phyloP scores from a whole-genome alignment of 306 rosid genomes.

The Gillenia trifoliata region DNA sequence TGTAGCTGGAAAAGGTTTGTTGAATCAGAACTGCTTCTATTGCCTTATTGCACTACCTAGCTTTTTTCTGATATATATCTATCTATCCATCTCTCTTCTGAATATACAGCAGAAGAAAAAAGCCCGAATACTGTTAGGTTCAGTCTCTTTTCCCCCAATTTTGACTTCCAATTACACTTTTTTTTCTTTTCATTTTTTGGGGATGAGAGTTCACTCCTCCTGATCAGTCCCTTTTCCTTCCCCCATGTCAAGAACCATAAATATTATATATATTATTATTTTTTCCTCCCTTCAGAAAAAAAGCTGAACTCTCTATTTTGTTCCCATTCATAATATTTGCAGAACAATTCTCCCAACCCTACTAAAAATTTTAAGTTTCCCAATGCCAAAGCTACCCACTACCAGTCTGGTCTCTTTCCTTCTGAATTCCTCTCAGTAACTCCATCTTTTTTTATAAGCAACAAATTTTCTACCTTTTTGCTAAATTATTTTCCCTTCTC shows the following conservation, averaged over 20 bases:
- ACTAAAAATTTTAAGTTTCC: conserved; percentile 23
- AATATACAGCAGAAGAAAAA: not conserved
- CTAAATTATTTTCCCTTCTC: not conserved
- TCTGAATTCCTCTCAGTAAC: conserved; percentile 14
- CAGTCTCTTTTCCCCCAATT: conserved; percentile 19
- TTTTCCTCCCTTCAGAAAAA: not conserved
- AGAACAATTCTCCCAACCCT: not conserved
- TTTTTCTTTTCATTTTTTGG: not conserved
- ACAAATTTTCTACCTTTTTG: not conserved
- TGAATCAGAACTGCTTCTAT: not conserved
- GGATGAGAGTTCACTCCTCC: conserved; percentile 18
- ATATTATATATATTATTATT: too few species aligned
- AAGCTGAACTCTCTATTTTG: not conserved
- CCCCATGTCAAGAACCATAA: not conserved
- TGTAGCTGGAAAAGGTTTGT: conserved; percentile 33
- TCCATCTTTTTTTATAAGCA: not conserved
- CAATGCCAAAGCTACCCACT: conserved; percentile 33
- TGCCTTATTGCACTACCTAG: not conserved
- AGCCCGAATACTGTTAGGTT: conserved; percentile 7
- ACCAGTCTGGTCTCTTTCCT: conserved; percentile 65
- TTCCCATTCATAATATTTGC: not conserved
- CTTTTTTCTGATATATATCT: not conserved
- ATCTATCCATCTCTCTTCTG: not conserved
- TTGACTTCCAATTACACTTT: conserved; percentile 11
- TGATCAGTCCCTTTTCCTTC: conserved; percentile 34